A percentile compares a stretch with the other conserved stretches of the same genome.
Conservation (phyloP, 768 basidiomycete species). For the Glaciozyma antarctica region DNA sequence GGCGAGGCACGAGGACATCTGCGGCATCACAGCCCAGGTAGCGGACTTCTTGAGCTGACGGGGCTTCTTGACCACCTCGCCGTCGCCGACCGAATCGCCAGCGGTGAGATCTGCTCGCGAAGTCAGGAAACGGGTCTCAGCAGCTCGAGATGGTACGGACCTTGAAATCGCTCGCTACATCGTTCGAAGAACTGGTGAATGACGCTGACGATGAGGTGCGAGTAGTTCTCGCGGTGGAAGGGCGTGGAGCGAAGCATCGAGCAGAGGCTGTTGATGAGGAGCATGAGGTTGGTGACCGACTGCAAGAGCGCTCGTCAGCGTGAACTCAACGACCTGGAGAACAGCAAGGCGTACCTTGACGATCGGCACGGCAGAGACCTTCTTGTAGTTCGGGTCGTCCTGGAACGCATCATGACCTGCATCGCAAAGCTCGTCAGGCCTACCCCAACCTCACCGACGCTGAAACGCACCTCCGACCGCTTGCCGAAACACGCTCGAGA, state of each 20-base stretch:
- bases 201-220: conserved; percentile 82
- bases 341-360: conserved; percentile 52
- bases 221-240: conserved; percentile 90
- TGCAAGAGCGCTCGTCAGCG: conserved; percentile 37
- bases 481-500: conserved; percentile 73
- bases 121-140: not conserved
- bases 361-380: conserved; percentile 62
- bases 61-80: not conserved
- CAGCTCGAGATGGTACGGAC: conserved; percentile 39
- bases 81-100: conserved; percentile 33
- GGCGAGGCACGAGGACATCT: conserved; percentile 62
- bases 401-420: conserved; percentile 78
- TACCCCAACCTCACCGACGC: conserved; percentile 30
- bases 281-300: conserved; percentile 76
- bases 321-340: not conserved
- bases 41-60: conserved; percentile 50
- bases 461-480: conserved; percentile 49
- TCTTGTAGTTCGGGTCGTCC: conserved; percentile 59
- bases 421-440: not conserved
- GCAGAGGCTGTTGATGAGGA: conserved; percentile 82
- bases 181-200: conserved; percentile 94
- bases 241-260: conserved; percentile 82
- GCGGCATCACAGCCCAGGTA: conserved; percentile 71
- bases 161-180: conserved; percentile 78
- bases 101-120: conserved; percentile 46